These are phyloP conservation scores for Podospora pseudoanserina DNA, from an alignment of 495 filamentous ascomycete genomes.

Conservation along the genomic window DNA sequence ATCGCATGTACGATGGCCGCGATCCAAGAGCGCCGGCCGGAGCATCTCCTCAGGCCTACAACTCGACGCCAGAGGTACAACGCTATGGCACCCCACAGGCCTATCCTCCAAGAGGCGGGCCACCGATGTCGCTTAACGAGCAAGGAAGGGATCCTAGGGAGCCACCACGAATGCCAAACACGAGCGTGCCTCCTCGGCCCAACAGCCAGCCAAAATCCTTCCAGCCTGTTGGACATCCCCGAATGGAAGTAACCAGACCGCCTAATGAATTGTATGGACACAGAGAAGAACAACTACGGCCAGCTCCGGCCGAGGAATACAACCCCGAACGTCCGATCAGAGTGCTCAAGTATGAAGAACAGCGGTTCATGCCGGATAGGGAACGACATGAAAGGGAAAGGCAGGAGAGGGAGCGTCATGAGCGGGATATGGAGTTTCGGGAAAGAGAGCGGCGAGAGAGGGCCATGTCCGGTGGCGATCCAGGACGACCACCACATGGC, in stretches of 20 bases:
- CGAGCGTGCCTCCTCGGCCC: conserved; percentile 44
- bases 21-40: conserved; percentile 45
- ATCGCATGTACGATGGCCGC: conserved; percentile 45
- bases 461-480: conserved; percentile 35
- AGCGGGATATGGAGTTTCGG: conserved; percentile 31
- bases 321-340: conserved; percentile 46
- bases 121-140: conserved; percentile 39
- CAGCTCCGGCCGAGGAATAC: conserved; percentile 35
- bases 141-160: conserved; percentile 37
- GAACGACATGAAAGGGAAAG: conserved; percentile 37
- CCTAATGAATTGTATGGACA: conserved; percentile 41
- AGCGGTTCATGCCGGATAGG: conserved; percentile 33
- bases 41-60: conserved; percentile 45
- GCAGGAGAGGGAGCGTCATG: conserved; percentile 6
- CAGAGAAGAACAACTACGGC: conserved; percentile 36
- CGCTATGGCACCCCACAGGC: conserved; percentile 54
- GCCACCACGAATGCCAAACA: conserved; percentile 35
- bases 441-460: conserved; percentile 41
- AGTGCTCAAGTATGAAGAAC: conserved; percentile 38
- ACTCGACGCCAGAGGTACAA: conserved; percentile 51
- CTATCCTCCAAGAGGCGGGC: conserved; percentile 38
- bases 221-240: conserved; percentile 38
- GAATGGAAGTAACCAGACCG: conserved; percentile 39
- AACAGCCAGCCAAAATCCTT: conserved; percentile 52
- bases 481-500: conserved; percentile 23